Evolutionary conservation across 2,329 filamentous ascomycete genomes (phyloP).

Genomic region (Fusarium graminum): DNA sequence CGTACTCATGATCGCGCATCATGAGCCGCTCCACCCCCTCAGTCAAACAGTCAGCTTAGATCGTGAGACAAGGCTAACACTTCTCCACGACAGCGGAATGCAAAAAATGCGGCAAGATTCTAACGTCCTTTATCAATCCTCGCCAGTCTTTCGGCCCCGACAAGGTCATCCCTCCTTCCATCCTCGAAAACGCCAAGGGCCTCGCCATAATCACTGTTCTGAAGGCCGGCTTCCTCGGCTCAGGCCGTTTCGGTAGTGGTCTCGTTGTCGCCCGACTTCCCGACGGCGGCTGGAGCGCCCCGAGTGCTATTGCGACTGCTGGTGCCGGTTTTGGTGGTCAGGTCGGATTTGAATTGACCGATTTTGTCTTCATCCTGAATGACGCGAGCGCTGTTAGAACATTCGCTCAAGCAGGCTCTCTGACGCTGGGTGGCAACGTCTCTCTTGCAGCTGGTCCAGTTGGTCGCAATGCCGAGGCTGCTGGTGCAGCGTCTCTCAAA

Average conservation of each 20-base stretch:
- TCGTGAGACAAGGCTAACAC: constrained; percentile 31
- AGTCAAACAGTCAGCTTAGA: constrained; percentile 18
- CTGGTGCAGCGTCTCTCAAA: constrained; percentile 90
- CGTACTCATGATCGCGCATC: constrained; percentile 37
- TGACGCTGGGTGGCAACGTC: constrained; percentile 96
- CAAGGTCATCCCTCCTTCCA: constrained; percentile 92
- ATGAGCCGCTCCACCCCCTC: constrained; percentile 37
- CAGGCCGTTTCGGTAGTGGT: constrained; percentile 83
- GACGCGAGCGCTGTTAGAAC: constrained; percentile 89
- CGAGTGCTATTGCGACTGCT: constrained; percentile 82
- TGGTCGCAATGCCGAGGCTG: constrained; percentile 94
- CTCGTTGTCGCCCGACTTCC: constrained; percentile 83
- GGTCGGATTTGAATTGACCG: constrained; percentile 88
- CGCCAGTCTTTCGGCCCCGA: constrained; percentile 94
- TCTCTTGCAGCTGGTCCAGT: constrained; percentile 94
- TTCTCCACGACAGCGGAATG: constrained; percentile 79
- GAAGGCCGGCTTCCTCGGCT: constrained; percentile 88
- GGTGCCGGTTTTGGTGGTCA: constrained; percentile 88
- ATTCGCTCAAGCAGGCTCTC: constrained; percentile 90
- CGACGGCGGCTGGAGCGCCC: constrained; percentile 84
- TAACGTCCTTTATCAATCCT: constrained; percentile 94
- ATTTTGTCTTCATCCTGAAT: constrained; percentile 99
- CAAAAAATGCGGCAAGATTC: constrained; percentile 95
- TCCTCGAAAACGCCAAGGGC: constrained; percentile 93
- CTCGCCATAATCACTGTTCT: constrained; percentile 88